Evolutionary conservation across 2,329 filamentous ascomycete genomes (phyloP), one percentile per base, ranked within the genome.

Genomic region (Nigrospora sphaerica): DNA sequence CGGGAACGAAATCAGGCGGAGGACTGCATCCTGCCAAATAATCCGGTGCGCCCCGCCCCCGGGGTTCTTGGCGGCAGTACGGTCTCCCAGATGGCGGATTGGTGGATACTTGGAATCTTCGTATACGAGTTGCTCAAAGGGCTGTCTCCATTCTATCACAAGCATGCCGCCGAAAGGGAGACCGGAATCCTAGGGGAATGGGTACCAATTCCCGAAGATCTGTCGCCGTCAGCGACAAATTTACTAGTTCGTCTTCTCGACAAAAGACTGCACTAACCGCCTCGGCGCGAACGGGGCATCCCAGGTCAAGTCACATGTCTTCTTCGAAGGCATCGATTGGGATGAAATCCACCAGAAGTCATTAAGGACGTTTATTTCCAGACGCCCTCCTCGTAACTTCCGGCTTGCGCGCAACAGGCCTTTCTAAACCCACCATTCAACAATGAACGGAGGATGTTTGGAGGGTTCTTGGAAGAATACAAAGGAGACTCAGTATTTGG

Each of bases 201-300:
- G 18, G 38, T 39, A 28, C 38, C 14, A 28, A 7, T 39, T n/a
- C 6, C 18, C 31, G 7, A 18, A 39, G 19, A 28, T 2, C 17
- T 41, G 32, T 18, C 32, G 32, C 32, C 38, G 17, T 12, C 14
- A 12, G 44, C 44, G 11, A 28, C 9, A 4, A 38, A 41, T 32
- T 11, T 46, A 13, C 23, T 46, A 6, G 12, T 7, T 19, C 11
- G 16, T 34, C 44, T 46, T 32, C 19, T 46, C 2, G 18, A 18
- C 37, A 46, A 46, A 31, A 19, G 36, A 13, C 44, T 38, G 3
- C n/a, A 5, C 37, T 14, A 31, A 14, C 16, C 44, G 44, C 12
- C 19, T 46, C 11, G 44, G 38, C 18, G 32, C 37, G 10, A 41
- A 40, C 33, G 44, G 44, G 23, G 38, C 32, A 17, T 46, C 44